Evolutionary conservation across 2,329 filamentous ascomycete species (phyloP), one percentile per base, ranked within the genome.

Genomic region (Elsinoe perseae): DNA sequence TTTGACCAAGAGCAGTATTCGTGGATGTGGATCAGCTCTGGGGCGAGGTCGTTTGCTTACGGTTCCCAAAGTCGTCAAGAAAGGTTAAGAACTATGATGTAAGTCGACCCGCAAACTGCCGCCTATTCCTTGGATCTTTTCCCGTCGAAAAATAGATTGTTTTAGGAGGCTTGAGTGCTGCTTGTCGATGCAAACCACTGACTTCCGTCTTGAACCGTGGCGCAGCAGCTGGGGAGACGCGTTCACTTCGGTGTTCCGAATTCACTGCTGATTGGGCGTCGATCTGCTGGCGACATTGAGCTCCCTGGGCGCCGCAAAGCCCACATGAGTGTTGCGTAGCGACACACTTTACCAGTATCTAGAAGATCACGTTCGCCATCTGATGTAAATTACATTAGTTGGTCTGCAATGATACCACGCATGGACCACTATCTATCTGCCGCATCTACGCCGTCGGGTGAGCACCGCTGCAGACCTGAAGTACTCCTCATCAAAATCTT

Each of bases 131-230:
- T 16, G 30, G 48, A 14, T 9, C 16, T 12, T 20, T 21, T 36
- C 30, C 23, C 23, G 43, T 20, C 25, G 43, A 28, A 23, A 32
- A 48, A 48, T 48, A 28, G 27, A 30, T 28, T 48, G 43, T 43
- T 43, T 50, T 50, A 30, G 44, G 44, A 30, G 28, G 44, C 28
- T 36, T 52, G n/a, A 8, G 16, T 16, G 28, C 14, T 52, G 48
- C 48, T 36, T 52, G 48, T 52, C n/a, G 25, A n/a, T n/a, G 20
- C 48, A 52, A n/a, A n/a, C 44, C 44, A 32, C n/a, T 14, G 44
- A 14, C 25, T 50, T 30, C 44, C 44, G 44, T 32, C 44, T 50
- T 20, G 44, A n/a, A 38, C 28, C 48, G 48, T 52, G 48, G 48
- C 48, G 48, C 48, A 52, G 48, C 48, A 36, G 48, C 28, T 38